Base-by-base conservation (phyloP, 2,329 filamentous ascomycete genomes). In the Aspergillus chevalieri region DNA sequence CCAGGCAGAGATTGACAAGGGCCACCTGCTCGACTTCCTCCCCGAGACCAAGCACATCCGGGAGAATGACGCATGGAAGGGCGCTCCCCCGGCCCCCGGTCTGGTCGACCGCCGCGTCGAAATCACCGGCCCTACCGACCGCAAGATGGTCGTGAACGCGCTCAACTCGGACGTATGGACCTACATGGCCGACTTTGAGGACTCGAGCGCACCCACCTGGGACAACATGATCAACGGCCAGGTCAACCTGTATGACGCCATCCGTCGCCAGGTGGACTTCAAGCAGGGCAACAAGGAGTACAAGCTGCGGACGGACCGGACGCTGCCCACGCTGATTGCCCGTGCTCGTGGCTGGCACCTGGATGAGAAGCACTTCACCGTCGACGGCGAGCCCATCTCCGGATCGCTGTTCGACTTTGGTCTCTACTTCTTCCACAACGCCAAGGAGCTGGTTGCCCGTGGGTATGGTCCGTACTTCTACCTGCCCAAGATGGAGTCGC, bases 141-240 rank as follows among this genome's bases (percentile, higher is more conserved):
- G 93, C 60, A 98, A 97, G 81, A 98, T 98, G 93, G 90, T 97
- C 44, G 89, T 97, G 55, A 98, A 98, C 70, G 93, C 93, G 8
- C 68, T 97, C 68, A 98, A 97, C 73, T 86, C 92, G 43, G 82
- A 97, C 65, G 93, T 97, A 21, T 97, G 88, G 86, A 97, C 92
- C 49, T 98, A 97, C 66, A 98, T 98, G 93, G 93, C 93, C 44
- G 93, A 98, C 73, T 95, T 98, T 60, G 93, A 98, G 75, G 91
- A 97, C 72, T 95, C 93, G 6, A 93, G 81, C 65, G 91, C 93
- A 21, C 93, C 93, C 21, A 96, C 93, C 41, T 98, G 93, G 93
- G 90, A 95, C 59, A 97, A 97, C 78, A 97, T 97, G 91, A 86
- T 97, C 77, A 95, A 93, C 61, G 93, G 93, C 56, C 93, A 98